Base-by-base conservation (phyloP, 768 basidiomycete genomes). In the Termitomyces sp. region DNA sequence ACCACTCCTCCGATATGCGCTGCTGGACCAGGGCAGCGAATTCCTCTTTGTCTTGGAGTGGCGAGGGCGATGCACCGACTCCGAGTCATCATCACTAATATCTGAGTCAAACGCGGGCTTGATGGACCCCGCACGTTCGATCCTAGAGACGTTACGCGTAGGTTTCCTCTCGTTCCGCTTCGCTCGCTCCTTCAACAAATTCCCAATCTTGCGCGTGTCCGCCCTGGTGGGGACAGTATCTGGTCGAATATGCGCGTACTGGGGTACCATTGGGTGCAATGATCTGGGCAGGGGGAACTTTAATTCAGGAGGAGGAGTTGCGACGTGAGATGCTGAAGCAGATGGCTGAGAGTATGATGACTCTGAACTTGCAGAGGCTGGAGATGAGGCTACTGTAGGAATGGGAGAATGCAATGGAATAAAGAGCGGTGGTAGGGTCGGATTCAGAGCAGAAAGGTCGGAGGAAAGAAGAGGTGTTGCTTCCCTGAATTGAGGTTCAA, bases 331-430 rank as follows among this genome's bases (percentile, higher is more conserved):
- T 38, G 62, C 18, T 16, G 54, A 28, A 42, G 58, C 58, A 15
- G 65, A 61, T 18, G 42, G 54, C 40, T 68, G 65, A 24, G 67
- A 68, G n/a, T 68, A 66, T 13, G 59, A 3, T 5, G 67, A 68
- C 18, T 59, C 57, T n/a, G 63, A 61, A 5, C 16, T 22, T 16
- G 51, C 54, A 16, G 59, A 55, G 2, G 7, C 32, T 9, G 57
- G 24, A 38, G 42, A n/a, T 4, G 40, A 38, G 22, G 20, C 20
- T 36, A 39, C 7, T 1, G 24, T 32, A 7, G 40, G 22, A 28
- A 15, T 16, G 9, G 9, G 6, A 33, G n/a, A 32, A 22, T 24
- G 5, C 18, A 55, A 20, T 20, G 61, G 61, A 16, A 62, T 57
- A 38, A 24, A 24, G 4, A 62, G 58, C 35, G 51, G 36, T 22